Conservation (phyloP, 345 rosid genomes). For the Alliaria petiolata region DNA sequence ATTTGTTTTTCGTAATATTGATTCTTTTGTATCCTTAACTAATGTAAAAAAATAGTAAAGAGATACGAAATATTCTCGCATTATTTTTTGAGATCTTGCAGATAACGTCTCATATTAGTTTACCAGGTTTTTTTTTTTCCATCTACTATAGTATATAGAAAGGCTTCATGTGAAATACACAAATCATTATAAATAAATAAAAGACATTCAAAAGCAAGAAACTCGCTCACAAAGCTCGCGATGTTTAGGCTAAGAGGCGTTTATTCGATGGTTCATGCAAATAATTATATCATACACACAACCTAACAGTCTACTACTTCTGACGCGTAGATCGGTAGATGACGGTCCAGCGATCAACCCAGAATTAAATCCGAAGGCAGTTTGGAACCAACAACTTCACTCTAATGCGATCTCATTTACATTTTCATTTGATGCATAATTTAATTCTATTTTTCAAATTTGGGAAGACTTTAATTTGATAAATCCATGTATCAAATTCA, state of each 20-base stretch:
- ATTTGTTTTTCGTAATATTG: not conserved
- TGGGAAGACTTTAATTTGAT: not conserved
- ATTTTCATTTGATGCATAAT: not conserved
- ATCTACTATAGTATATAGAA: not conserved
- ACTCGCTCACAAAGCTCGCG: no score
- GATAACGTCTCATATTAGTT: not conserved
- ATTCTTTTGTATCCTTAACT: no score
- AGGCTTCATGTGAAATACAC: not conserved
- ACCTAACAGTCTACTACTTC: not conserved
- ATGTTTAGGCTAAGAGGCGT: not conserved
- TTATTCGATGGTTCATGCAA: not conserved
- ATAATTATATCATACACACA: not conserved
- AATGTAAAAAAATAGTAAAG: no score
- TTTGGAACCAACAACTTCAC: not conserved
- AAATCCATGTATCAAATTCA: not conserved
- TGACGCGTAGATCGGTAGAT: not conserved
- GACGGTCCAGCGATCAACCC: not conserved
- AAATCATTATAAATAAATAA: not conserved
- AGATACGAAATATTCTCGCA: no score
- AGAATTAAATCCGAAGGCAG: not conserved
- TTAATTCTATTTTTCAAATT: not conserved
- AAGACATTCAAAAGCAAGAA: no score
- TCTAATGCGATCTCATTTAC: not conserved
- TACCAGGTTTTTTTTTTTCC: not conserved
- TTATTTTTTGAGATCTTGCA: not conserved